Percentiles rank a stretch among this genome's conserved stretches.
Conservation (phyloP, 371 early-diverging fungal genomes). For the Fennellomyces sp. region DNA sequence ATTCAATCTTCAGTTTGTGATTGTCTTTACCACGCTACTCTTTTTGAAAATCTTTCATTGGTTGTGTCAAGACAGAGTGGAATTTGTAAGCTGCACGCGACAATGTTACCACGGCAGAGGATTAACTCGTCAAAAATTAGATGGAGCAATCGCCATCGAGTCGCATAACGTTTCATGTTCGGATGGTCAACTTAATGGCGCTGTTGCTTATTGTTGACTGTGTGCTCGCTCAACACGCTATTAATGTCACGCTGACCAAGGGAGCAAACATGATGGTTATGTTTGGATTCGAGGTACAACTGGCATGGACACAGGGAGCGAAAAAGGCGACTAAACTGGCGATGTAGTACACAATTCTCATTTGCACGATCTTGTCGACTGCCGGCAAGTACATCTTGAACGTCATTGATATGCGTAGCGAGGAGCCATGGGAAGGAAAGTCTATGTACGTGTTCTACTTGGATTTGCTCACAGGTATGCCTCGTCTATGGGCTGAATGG, state of each 20-base stretch:
- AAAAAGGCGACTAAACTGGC: no score
- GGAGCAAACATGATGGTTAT: slow-evolving; percentile 92
- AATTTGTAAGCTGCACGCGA: slow-evolving; percentile 69
- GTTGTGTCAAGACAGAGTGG: slow-evolving; percentile 91
- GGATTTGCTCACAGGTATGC: slow-evolving; percentile 82
- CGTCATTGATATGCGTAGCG: slow-evolving; percentile 78
- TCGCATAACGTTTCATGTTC: slow-evolving; percentile 65
- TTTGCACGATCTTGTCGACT: slow-evolving; percentile 71
- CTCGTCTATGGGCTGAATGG: not conserved
- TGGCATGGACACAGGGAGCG: not conserved
- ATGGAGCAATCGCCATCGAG: slow-evolving; percentile 85
- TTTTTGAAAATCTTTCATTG: slow-evolving; percentile 96
- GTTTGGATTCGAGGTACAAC: slow-evolving; percentile 91
- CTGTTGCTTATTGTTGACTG: slow-evolving; percentile 72
- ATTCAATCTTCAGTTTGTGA: slow-evolving; percentile 85
- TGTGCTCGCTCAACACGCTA: slow-evolving; percentile 70
- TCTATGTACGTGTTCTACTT: slow-evolving; percentile 88
- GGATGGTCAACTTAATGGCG: slow-evolving; percentile 68
- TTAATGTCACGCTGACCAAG: slow-evolving; percentile 56
- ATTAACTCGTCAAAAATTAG: slow-evolving; percentile 32
- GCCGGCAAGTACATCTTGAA: slow-evolving; percentile 85
- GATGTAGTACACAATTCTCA: slow-evolving; percentile 86
- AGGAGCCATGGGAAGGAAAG: slow-evolving; percentile 94
- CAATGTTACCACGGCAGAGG: not conserved
- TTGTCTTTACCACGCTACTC: slow-evolving; percentile 81